Conservation (phyloP, 1,139 yeast genomes). For the Barnettozyma hawaiiensis region DNA sequence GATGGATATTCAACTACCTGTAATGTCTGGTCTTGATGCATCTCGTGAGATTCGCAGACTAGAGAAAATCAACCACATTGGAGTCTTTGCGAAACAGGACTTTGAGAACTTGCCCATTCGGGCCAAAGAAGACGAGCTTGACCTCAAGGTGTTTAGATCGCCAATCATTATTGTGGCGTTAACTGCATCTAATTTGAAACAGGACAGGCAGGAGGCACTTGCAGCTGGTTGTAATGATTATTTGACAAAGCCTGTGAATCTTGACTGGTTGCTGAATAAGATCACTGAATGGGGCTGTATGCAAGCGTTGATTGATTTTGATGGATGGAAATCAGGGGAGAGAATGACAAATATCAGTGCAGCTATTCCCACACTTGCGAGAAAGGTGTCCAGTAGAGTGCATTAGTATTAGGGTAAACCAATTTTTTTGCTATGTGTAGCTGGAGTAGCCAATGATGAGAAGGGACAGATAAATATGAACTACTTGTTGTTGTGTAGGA, state of each 20-base stretch:
- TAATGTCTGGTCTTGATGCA: constrained; percentile 88
- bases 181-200: constrained; percentile 86
- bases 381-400: constrained; percentile 13
- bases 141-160: constrained; percentile 60
- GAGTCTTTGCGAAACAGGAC: constrained; percentile 56
- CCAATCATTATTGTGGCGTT: constrained; percentile 96
- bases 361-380: constrained; percentile 16
- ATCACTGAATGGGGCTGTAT: constrained; percentile 96
- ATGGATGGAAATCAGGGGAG: constrained; percentile 70
- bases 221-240: constrained; percentile 97
- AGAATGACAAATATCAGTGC: constrained; percentile 26
- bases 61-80: constrained; percentile 77
- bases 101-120: constrained; percentile 17
- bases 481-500: too few species aligned
- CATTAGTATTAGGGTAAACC: too few species aligned
- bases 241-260: constrained; percentile 92
- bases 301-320: constrained; percentile 96
- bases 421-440: too few species aligned
- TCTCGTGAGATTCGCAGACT: constrained; percentile 81
- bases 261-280: constrained; percentile 90
- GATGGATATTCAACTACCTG: constrained; percentile 95
- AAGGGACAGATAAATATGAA: too few species aligned
- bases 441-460: too few species aligned
- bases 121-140: constrained; percentile 35
- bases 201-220: constrained; percentile 84